phyloP scores from a whole-genome alignment of 257 asterid genomes.

The Sherardia arvensis region DNA sequence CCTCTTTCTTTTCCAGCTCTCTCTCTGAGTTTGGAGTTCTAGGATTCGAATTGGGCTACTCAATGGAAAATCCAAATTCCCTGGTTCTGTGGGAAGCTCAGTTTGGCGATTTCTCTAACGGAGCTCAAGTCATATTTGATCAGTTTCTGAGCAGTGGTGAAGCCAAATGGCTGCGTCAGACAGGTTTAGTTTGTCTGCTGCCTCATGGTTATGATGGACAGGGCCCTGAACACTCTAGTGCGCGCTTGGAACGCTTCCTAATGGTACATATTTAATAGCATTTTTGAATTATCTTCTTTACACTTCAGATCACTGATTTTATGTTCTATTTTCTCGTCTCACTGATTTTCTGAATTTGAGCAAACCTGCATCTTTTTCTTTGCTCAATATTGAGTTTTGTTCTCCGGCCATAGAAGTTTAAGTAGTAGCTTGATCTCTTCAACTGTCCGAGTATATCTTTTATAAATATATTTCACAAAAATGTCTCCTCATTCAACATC shows the following conservation, averaged over 20 bases:
- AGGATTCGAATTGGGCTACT: slow-evolving; percentile 91
- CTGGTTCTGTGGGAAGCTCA: slow-evolving; percentile 97
- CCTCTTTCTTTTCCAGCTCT: slow-evolving; percentile 47
- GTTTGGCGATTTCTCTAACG: slow-evolving; percentile 88
- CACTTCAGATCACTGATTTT: neutral
- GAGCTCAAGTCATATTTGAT: slow-evolving; percentile 92
- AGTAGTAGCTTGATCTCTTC: no score
- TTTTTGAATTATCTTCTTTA: neutral
- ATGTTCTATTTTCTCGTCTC: neutral
- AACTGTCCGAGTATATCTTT: no score
- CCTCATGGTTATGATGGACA: slow-evolving; percentile 98
- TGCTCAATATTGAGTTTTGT: no score
- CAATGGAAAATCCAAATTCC: slow-evolving; percentile 95
- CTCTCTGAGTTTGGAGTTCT: slow-evolving; percentile 91
- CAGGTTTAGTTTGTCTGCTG: slow-evolving; percentile 73
- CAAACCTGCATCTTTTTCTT: no score
- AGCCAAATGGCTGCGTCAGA: slow-evolving; percentile 95
- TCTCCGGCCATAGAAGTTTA: no score
- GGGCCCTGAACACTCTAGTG: slow-evolving; percentile 98
- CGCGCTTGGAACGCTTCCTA: slow-evolving; percentile 86
- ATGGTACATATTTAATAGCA: slow-evolving; percentile 39
- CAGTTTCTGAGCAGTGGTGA: slow-evolving; percentile 95
- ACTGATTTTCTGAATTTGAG: neutral
- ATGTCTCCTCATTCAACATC: no score
- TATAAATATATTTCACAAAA: no score